A percentile compares a stretch with the other conserved stretches of the same genome.
Evolutionary conservation across 2,329 filamentous ascomycete genomes (phyloP).

Genomic region (Tetracladium maxilliforme): DNA sequence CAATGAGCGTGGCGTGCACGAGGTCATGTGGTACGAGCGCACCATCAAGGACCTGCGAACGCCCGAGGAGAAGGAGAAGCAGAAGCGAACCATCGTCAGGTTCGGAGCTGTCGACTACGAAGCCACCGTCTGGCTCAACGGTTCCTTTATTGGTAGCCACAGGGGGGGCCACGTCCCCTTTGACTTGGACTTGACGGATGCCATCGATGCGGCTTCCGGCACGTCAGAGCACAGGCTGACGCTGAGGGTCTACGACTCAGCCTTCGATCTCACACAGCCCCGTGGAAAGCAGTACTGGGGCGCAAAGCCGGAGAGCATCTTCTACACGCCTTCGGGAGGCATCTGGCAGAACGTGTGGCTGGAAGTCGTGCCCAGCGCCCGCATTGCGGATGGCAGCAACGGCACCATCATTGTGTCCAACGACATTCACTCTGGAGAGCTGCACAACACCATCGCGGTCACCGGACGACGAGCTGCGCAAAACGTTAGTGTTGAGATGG

Average conservation of each 20-base stretch:
- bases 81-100: constrained; percentile 30
- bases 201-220: too few relatives aligned
- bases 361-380: constrained; percentile 34
- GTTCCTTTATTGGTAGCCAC: constrained; percentile 35
- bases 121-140: constrained; percentile 39
- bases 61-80: constrained; percentile 19
- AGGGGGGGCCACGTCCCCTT: constrained; percentile 43
- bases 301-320: constrained; percentile 43
- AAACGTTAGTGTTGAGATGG: constrained; percentile 33
- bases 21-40: constrained; percentile 54
- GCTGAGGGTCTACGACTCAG: constrained; percentile 49
- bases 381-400: constrained; percentile 37
- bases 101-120: constrained; percentile 51
- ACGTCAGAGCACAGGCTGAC: too few relatives aligned
- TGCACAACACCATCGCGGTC: constrained; percentile 34
- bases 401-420: constrained; percentile 42
- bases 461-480: constrained; percentile 30
- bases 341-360: constrained; percentile 44
- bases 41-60: constrained; percentile 31
- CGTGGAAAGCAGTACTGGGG: constrained; percentile 56
- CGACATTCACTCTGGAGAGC: constrained; percentile 32
- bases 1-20: constrained; percentile 44
- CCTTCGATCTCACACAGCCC: constrained; percentile 48
- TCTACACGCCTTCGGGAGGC: constrained; percentile 40
- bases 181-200: too few relatives aligned